phyloP scores from a whole-genome alignment of 371 early-diverging fungal species.

The Zancudomyces culisetae region DNA sequence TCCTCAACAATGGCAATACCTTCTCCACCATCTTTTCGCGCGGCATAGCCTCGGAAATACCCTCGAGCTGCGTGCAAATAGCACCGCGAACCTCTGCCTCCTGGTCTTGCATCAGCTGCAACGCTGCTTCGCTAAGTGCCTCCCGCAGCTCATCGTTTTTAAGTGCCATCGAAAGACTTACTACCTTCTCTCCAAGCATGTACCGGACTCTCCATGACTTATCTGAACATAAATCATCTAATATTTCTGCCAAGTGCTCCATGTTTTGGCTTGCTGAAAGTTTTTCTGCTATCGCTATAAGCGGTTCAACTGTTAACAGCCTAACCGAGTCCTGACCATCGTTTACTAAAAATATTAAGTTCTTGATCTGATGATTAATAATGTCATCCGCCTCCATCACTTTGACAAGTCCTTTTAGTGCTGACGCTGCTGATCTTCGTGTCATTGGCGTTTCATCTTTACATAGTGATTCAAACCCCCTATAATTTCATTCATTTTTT shows the following conservation, averaged over 20 bases:
- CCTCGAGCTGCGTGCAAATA: constrained; percentile 41
- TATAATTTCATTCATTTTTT: neutral
- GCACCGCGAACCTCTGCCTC: constrained; percentile 96
- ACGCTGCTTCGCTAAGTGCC: constrained; percentile 31
- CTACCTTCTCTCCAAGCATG: constrained; percentile 94
- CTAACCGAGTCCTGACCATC: constrained; percentile 75
- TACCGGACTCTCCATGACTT: constrained; percentile 96
- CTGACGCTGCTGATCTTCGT: constrained; percentile 82
- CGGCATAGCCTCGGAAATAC: constrained; percentile 66
- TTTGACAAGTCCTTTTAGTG: constrained; percentile 34
- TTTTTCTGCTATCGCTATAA: constrained; percentile 73
- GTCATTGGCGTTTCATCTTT: constrained; percentile 96
- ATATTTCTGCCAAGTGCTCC: constrained; percentile 29
- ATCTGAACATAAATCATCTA: constrained; percentile 64
- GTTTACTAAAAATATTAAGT: neutral
- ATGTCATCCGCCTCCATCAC: constrained; percentile 40
- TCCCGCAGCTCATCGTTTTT: constrained; percentile 21
- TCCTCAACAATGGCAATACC: constrained; percentile 75
- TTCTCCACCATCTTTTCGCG: constrained; percentile 53
- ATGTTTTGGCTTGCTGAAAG: constrained; percentile 44
- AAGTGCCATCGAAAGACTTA: constrained; percentile 12
- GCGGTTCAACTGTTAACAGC: constrained; percentile 74
- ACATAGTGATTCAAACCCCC: constrained; percentile 45
- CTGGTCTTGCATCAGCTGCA: constrained; percentile 69
- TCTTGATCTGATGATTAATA: constrained; percentile 10